These are phyloP conservation scores for Pythium guiyangense DNA, from an alignment of 352 stramenopile genomes.

Conservation along the genomic window DNA sequence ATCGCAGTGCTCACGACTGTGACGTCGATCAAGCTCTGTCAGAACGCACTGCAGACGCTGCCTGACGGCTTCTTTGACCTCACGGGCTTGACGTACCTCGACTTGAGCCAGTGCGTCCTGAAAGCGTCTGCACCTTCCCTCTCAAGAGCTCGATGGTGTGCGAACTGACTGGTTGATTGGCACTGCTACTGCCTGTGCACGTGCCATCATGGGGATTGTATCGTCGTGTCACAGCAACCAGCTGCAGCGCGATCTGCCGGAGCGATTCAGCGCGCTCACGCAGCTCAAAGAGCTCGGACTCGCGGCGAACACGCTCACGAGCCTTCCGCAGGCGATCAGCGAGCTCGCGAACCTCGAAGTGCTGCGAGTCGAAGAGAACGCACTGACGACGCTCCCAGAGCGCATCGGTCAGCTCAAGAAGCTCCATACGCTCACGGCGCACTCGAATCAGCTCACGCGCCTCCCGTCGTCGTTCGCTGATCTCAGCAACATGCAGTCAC, in stretches of 20 bases:
- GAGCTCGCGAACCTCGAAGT: constrained; percentile 46
- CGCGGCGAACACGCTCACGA: constrained; percentile 55
- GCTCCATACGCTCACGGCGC: constrained; percentile 53
- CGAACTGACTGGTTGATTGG: not conserved
- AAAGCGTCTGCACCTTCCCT: not conserved
- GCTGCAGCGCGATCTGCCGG: constrained; percentile 45
- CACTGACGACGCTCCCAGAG: constrained; percentile 35
- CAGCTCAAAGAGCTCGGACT: constrained; percentile 64
- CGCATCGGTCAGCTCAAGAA: constrained; percentile 47
- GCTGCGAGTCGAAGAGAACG: constrained; percentile 64
- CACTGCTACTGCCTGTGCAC: not conserved
- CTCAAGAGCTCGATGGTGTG: not conserved
- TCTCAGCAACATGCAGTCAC: constrained; percentile 50
- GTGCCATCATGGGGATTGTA: not conserved
- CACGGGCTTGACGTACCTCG: constrained; percentile 51
- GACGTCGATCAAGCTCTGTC: constrained; percentile 58
- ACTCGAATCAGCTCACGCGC: constrained; percentile 52
- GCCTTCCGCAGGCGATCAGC: constrained; percentile 45
- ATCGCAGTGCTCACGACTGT: constrained; percentile 47
- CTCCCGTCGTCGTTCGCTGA: constrained; percentile 41
- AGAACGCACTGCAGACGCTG: constrained; percentile 57
- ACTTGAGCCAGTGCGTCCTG: constrained; percentile 62
- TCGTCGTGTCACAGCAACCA: constrained; percentile 37
- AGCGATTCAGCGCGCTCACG: constrained; percentile 38
- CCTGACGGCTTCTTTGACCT: constrained; percentile 68